Base-by-base conservation (phyloP, 352 stramenopile genomes). In the Saprolegnia parasitica region DNA sequence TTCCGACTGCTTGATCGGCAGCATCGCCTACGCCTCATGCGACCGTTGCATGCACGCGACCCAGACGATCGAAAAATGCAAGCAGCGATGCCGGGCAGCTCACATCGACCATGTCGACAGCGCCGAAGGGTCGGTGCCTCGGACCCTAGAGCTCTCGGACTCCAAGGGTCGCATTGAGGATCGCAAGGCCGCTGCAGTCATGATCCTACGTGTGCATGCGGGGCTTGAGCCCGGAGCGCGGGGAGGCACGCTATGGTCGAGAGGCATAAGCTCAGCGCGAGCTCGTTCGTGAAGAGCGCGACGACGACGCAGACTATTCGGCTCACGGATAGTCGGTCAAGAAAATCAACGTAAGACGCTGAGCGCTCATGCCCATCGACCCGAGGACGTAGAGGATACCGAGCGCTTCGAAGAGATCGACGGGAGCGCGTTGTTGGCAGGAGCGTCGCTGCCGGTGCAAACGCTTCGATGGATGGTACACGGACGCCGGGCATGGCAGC, bases 81-180 rank as follows among this genome's bases (percentile, higher is more conserved):
- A 35, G 5, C 2, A 71, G 45, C 18, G 20, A n/a, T 0, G 5
- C 5, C 9, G 65, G 49, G n/a, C 3, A 39, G 4, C 6, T 10
- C 8, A 71, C 13, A 24, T 65, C 54, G 6, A 29, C 5, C 65
- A 71, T 71, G 39, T 71, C 65, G 21, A 71, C 35, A 20, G 52
- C 42, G 56, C 56, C 56, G 23, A 71, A 65, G 6, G 65, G 23
- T 0, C n/a, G n/a, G n/a, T n/a, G n/a, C n/a, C n/a, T n/a, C n/a
- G n/a, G n/a, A n/a, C n/a, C n/a, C n/a, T n/a, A n/a, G n/a, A n/a
- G n/a, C n/a, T n/a, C n/a, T 11, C 11, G 47, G 47, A 18, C 10
- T 18, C 65, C 65, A 0, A 71, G 20, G n/a, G 29, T 15, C 18
- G 9, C 39, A 6, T 21, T 4, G 9, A 71, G 32, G 16, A 21